phyloP scores from a whole-genome alignment of 192 early-diverging fungal genomes.

The Lobulomyces angularis region DNA sequence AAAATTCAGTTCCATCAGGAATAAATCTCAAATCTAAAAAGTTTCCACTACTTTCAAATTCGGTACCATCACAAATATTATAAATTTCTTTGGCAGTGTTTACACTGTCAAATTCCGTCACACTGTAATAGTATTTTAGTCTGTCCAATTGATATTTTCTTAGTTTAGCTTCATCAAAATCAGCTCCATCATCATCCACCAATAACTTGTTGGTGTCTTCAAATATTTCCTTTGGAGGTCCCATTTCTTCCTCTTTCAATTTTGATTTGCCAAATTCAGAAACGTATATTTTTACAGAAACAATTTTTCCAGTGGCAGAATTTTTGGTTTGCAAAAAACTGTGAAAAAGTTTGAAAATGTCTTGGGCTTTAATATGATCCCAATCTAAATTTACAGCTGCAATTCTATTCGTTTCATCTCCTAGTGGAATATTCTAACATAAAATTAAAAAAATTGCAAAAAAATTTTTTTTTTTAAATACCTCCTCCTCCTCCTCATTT shows the following conservation, averaged over 20 bases:
- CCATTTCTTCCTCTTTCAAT: conserved; percentile 28
- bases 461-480: conserved; percentile 10
- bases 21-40: conserved; percentile 90
- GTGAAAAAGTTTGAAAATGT: conserved; percentile 74
- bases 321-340: conserved; percentile 63
- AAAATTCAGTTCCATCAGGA: conserved; percentile 81
- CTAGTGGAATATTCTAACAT: conserved; percentile 16
- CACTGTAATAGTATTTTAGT: conserved; percentile 82
- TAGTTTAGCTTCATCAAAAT: conserved; percentile 70
- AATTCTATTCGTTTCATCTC: conserved; percentile 47
- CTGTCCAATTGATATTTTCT: conserved; percentile 87
- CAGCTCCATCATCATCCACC: conserved; percentile 51
- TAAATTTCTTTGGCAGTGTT: conserved; percentile 71
- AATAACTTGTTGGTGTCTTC: conserved; percentile 19
- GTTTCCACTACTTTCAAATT: conserved; percentile 82
- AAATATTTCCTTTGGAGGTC: conserved; percentile 67
- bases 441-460: conserved; percentile 9
- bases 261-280: conserved; percentile 81
- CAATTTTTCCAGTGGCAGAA: conserved; percentile 51
- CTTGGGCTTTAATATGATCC: conserved; percentile 78
- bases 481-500: conserved; percentile 32
- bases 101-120: conserved; percentile 82
- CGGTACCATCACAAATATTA: conserved; percentile 74
- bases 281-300: conserved; percentile 71
- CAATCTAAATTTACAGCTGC: conserved; percentile 91